Evolutionary conservation across 148 eudicot genomes (phyloP), one percentile per base, ranked within the genome.

Genomic region (Cornus suecica): DNA sequence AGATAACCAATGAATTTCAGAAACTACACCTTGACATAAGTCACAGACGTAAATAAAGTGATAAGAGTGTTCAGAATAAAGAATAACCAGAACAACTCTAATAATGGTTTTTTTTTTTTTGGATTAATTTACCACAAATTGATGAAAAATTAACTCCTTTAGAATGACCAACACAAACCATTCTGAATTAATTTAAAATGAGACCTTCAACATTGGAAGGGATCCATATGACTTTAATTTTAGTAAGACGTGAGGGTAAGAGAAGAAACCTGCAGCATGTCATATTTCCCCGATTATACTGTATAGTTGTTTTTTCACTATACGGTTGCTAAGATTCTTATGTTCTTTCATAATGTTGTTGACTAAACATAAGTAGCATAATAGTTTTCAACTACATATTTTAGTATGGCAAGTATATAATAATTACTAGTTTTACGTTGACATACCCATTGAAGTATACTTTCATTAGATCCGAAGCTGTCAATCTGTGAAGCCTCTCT

Each of bases 381-480:
- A 48, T 16, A 48, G 15, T 48, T 48, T 18, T 58, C 22, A 58
- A 22, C n/a, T 58, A 18, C 8, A 7, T 18, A n/a, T 37, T 37
- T 32, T 37, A 37, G 8, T 37, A 37, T 37, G 4, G 9, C 42
- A 37, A 37, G 9, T 10, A 37, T 3, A 37, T 37, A 34, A 76
- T 0, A 18, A 18, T 4, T 20, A 10, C 13, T 32, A 61, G 32
- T 22, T 58, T 22, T 58, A 66, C 70, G 41, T 60, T 23, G 24
- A 48, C 82, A 30, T 83, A 86, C 89, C 87, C 89, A 86, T 71
- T 76, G 80, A 66, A 81, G 41, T 67, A 82, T 71, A 67, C 80
- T 77, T 78, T 84, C 85, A 41, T 82, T 80, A 66, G 89, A 81
- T 76, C 80, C 82, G 26, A 85, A 75, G 64, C 79, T 71, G 67